Evolutionary conservation across 1,284 basidiomycete species (phyloP), one percentile per base, ranked within the genome.

Genomic region (Pulchroboletus neoregius): DNA sequence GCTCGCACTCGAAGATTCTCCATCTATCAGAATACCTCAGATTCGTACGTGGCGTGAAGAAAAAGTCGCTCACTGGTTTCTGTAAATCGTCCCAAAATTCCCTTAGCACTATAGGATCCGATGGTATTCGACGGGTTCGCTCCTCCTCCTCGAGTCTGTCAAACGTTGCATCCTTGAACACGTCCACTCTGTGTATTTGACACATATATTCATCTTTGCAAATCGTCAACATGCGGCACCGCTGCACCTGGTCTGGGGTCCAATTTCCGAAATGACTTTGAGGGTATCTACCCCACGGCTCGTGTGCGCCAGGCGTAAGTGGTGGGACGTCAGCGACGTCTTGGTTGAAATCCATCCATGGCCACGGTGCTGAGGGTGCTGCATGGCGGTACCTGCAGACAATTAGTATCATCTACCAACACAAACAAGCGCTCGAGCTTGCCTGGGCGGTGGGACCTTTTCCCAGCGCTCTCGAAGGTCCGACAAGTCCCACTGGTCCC

Each of bases 191-290:
- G 50, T 72, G 66, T 30, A 77, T 62, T 2, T 52, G 57, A 45
- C 71, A 76, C 1, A 45, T 24, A 5, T 66, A 58, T 23, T 52
- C 37, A 12, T 51, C 46, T 27, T 49, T n/a, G 42, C 57, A 58
- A 7, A 58, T 61, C n/a, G 53, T 39, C 27, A 71, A 47, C 52
- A 74, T 60, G 32, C 61, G 63, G 45, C 74, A 78, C 38, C 69
- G 63, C 0, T 46, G 8, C 12, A 77, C 70, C 51, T 78, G 76
- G 5, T 54, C 53, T 6, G 50, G 51, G 0, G 73, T 77, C 78
- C 78, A 78, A 49, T 79, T 79, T 22, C 72, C 74, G 45, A 76
- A 79, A 16, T 65, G 62, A 11, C 73, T 73, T 50, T 75, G 68
- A 5, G 78, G 78, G 50, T 79, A 79, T 2, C 12, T 39, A 15